Percentiles rank a stretch among this genome's conserved stretches.
Evolutionary conservation across 2,329 filamentous ascomycete species (phyloP).

Genomic region (Hansfordia pulvinata): DNA sequence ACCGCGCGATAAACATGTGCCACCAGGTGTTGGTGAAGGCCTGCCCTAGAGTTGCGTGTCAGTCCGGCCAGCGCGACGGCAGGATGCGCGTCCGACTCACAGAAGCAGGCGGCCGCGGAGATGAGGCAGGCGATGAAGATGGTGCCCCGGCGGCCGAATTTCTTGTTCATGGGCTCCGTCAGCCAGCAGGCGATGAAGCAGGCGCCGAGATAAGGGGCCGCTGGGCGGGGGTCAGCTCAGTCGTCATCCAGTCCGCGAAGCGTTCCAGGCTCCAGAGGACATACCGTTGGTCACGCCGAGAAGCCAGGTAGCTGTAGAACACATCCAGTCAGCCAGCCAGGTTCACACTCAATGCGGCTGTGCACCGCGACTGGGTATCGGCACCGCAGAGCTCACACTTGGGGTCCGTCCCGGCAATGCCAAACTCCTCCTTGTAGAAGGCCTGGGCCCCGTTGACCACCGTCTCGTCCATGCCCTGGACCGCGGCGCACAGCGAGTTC

Average conservation of each 20-base stretch:
- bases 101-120: constrained; percentile 39
- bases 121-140: constrained; percentile 56
- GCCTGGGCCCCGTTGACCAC: constrained; percentile 57
- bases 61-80: not conserved
- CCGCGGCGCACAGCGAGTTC: constrained; percentile 35
- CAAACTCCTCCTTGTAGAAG: constrained; percentile 49
- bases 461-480: constrained; percentile 61
- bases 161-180: constrained; percentile 57
- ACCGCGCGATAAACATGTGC: constrained; percentile 59
- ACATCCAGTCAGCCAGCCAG: constrained; percentile 4
- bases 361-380: not conserved
- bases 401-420: constrained; percentile 36
- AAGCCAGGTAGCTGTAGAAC: constrained; percentile 35
- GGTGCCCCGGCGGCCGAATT: constrained; percentile 56
- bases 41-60: constrained; percentile 10
- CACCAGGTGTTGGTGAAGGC: constrained; percentile 36
- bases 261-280: not conserved
- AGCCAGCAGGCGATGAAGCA: constrained; percentile 60
- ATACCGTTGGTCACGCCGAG: constrained; percentile 44
- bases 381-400: constrained; percentile 21
- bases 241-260: not conserved
- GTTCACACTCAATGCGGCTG: constrained; percentile 2
- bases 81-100: constrained; percentile 25
- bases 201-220: constrained; percentile 50
- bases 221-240: constrained; percentile 5